These are phyloP conservation scores for Kodamaea sp. DNA, from an alignment of 1,139 yeast genomes.

Conservation along the genomic window DNA sequence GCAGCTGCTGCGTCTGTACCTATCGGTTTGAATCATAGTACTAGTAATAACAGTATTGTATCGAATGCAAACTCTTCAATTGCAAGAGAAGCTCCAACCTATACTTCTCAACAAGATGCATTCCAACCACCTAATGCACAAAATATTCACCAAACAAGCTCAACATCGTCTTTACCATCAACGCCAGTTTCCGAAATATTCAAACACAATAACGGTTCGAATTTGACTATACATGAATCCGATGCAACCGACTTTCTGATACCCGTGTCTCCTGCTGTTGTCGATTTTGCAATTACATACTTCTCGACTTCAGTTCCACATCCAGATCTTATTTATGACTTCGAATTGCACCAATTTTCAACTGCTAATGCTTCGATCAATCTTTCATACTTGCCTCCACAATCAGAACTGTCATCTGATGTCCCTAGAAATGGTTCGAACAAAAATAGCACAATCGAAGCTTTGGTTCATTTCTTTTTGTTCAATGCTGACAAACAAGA, in stretches of 20 bases:
- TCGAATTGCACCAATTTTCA: slow-evolving; percentile 30
- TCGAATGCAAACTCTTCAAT: not conserved
- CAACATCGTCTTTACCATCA: slow-evolving; percentile 6
- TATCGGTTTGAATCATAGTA: slow-evolving; percentile 1
- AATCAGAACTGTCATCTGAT: not conserved
- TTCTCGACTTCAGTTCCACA: slow-evolving; percentile 45
- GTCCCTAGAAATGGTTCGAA: not conserved
- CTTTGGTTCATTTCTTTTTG: slow-evolving; percentile 69
- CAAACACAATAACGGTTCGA: slow-evolving; percentile 16
- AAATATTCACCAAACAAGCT: slow-evolving; percentile 4
- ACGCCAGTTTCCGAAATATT: slow-evolving; percentile 13
- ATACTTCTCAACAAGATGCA: slow-evolving; percentile 1
- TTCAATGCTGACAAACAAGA: slow-evolving; percentile 39
- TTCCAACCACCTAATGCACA: slow-evolving; percentile 5
- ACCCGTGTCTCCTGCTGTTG: slow-evolving; percentile 1
- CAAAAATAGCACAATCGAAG: slow-evolving; percentile 46
- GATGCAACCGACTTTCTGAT: slow-evolving; percentile 4
- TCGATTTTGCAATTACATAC: slow-evolving; percentile 23
- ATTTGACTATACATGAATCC: slow-evolving; percentile 14
- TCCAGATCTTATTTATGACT: slow-evolving; percentile 62
- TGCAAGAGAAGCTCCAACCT: slow-evolving; percentile 2
- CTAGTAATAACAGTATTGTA: slow-evolving; percentile 3
- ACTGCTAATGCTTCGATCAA: slow-evolving; percentile 11
- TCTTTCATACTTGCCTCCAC: slow-evolving; percentile 9
- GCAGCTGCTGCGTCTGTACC: not conserved